Base-by-base conservation (phyloP, 2,329 filamentous ascomycete species). In the Fusarium ambrosium region DNA sequence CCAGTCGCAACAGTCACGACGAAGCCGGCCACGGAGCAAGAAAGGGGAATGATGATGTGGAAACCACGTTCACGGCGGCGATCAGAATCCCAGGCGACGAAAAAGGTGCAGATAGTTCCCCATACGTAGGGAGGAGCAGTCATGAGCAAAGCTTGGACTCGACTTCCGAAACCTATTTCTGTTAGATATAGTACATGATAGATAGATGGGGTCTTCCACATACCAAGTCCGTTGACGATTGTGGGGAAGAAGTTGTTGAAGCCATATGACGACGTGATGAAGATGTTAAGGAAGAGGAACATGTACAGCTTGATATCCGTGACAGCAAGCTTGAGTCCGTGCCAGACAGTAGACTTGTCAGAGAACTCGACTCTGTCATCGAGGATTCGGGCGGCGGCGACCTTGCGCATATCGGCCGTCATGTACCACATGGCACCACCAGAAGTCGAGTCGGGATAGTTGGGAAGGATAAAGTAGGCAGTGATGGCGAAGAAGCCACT, bases 71-170 rank as follows among this genome's bases (percentile, higher is more conserved):
- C 90, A n/a, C 88, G 87, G 0, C 87, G 89, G 5, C 86, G 86
- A 72, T 92, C 91, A 5, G 89, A 89, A 74, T 91, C 88, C 86
- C 89, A 90, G 18, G 90, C 87, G 37, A 92, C 91, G 8, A 85
- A 68, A 70, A 90, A 89, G 0, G 89, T 87, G 2, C 86, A 89
- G 16, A 92, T 83, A 2, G 88, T 85, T n/a, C 85, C 86, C 6
- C 89, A 81, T 4, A 89, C 85, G 77, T 90, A 91, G 1, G 89
- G 89, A 1, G 90, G 90, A 0, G 87, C 89, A 0, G 88, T 90
- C 69, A 90, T 84, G 13, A 90, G 84, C 1, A 91, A 84, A 0
- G 89, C 87, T 4, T 84, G 83, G n/a, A 88, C 78, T 2, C 87
- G n/a, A 82, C 84, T 45, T 27, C 84, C 86, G 75, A 91, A 91